Evolutionary conservation across 2,329 filamentous ascomycete species (phyloP), one percentile per base, ranked within the genome.

Genomic region (Penicillium hordei): DNA sequence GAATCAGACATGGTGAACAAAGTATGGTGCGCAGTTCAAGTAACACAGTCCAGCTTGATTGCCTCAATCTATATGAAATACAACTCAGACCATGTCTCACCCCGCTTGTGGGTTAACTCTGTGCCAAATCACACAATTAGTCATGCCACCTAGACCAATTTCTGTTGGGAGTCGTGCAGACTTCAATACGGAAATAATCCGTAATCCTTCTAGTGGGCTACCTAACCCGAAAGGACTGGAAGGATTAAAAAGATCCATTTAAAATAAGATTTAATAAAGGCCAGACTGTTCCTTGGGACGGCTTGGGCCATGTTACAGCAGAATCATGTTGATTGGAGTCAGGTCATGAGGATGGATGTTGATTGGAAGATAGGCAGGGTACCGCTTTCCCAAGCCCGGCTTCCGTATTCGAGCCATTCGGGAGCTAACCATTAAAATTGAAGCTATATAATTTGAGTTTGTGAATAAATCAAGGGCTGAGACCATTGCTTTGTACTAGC

Each of bases 1-100:
- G 79, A 64, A 48, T 60, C 52, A 9, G 60, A 49, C 67, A 69
- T 68, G 48, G 23, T 46, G 45, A 19, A n/a, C 34, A 4, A 25
- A 19, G 13, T 44, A 23, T 17, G 2, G 13, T 29, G 25, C 17
- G 25, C 9, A 12, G 13, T 31, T 38, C 23, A 7, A 17, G 27
- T 45, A 10, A 25, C 34, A 27, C 23, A 19, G 31, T 50, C 23
- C 19, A 31, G 34, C 33, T 46, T 12, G 9, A 31, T 33, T 17
- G 25, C 50, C 21, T 25, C 31, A 31, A 46, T 23, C 23, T 27
- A 44, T 44, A 27, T 7, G 4, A 4, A 5, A 4, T 31, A 33
- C 13, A 34, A n/a, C 29, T 31, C 31, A 8, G 4, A n/a, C 25
- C 15, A 7, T 29, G 21, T 45, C 43, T 42, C 15, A 50, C 15